Evolutionary conservation across 768 basidiomycete species (phyloP), one percentile per base, ranked within the genome.

Genomic region (Lentinula raphanica): DNA sequence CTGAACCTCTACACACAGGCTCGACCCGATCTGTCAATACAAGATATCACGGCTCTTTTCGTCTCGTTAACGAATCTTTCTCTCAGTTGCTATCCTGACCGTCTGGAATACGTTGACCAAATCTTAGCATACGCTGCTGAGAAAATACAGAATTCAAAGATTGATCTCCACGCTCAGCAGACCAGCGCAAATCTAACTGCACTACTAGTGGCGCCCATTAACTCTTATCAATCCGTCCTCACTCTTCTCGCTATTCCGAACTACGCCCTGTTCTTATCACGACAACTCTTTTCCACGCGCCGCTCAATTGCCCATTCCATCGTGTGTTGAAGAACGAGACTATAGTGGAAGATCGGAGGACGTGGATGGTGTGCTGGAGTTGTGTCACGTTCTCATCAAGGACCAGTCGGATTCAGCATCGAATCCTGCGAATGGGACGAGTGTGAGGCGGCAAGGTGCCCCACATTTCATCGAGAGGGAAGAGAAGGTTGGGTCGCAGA

Each of bases 21-120:
- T 60, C 90, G 97, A 60, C 97, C 97, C 12, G 97, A 99, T 71
- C 75, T 99, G 31, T 93, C 94, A 46, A 93, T 99, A 68, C 96
- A 98, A 71, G 97, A 99, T 66, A 88, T 98, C 69, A 98, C 97
- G 0, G 97, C 96, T 0, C 84, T 98, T 19, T 79, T 98, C 54
- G 95, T 98, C 17, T 99, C 97, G 0, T 76, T 99, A 38, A 91
- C 93, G 31, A 98, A 98, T 71, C 81, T 98, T 11, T 95, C 94
- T 0, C 75, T 99, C 25, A 95, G 92, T 70, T 98, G 96, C 72
- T 99, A 99, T 70, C 97, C 97, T 1, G 96, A 98, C 67, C 80
- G 92, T 63, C 80, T 98, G 49, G 94, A 98, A 76, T 98, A 98
- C 66, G 94, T 99, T 38, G 94, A 98, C 65, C 95, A 98, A 72